Base-by-base conservation (phyloP, 768 basidiomycete genomes). In the Zangia roseola region DNA sequence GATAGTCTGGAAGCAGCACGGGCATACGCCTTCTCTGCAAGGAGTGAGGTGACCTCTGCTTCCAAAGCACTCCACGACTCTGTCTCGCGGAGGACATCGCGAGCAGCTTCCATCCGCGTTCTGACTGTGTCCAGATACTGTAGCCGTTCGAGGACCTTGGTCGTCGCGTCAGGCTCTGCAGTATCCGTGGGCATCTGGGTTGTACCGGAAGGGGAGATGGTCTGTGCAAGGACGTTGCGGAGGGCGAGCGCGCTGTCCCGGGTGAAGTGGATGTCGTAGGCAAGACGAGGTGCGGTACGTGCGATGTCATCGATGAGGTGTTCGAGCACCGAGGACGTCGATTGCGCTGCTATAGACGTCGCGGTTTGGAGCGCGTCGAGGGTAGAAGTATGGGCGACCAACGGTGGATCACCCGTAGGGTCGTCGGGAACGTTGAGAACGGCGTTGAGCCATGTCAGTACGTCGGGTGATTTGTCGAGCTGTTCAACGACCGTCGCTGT, bases 261-360 rank as follows among this genome's bases (percentile, higher is more conserved):
- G 84, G 97, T 94, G 73, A 97, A 97, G 64, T 98, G 94, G 30
- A 99, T 76, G 69, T 98, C 97, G 65, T 97, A 98, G 2, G 90
- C 84, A 39, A 99, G 77, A 33, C 97, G 82, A 12, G 97, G 92
- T 19, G 97, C 85, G 5, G 86, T 82, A 41, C 94, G 82, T 2
- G 94, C 92, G 36, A 97, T 90, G 63, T 97, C 94, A 62, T 93
- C 87, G 50, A 99, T 94, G 39, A 84, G 81, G 52, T 84, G 84
- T 66, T 97, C 97, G 47, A 97, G 80, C 44, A 87, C 76, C 10
- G 84, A 72, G 3, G 93, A 90, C 0, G 94, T 94, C 58, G 97
- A 94, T 62, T 93, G 87, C 36, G 84, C 84, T 30, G 91, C 85
- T 33, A 94, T 79, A 52, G 95, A 92, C 21, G 97, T 79, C n/a